Percentiles rank a stretch among this genome's conserved stretches.
Conservation (phyloP, 139 green algal genomes). For the Protoeuglena noctilucae region DNA sequence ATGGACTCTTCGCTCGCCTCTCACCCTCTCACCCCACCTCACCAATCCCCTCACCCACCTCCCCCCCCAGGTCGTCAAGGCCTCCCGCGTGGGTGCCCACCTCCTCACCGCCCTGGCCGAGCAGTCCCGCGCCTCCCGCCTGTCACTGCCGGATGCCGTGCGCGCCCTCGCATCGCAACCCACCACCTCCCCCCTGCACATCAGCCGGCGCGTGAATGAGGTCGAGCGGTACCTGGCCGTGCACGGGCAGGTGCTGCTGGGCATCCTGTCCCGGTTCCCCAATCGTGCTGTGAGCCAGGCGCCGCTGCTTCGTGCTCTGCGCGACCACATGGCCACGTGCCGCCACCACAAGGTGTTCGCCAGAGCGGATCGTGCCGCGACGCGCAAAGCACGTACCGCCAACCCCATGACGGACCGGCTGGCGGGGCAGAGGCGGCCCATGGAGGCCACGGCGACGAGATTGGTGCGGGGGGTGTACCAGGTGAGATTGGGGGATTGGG, state of each 20-base stretch:
- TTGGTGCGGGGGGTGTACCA: conserved; percentile 74
- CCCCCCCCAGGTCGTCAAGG: neutral
- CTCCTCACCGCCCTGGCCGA: conserved; percentile 14
- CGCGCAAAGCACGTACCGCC: neutral
- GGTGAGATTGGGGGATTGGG: no score
- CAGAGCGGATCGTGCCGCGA: no score
- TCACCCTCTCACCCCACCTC: neutral
- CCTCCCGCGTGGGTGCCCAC: neutral
- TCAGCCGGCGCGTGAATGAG: conserved; percentile 18
- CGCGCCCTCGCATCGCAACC: conserved; percentile 47
- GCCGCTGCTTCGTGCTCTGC: conserved; percentile 53
- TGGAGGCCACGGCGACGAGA: conserved; percentile 81
- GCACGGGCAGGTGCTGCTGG: conserved; percentile 87
- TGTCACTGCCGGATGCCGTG: conserved; percentile 39
- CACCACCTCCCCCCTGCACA: conserved; percentile 2
- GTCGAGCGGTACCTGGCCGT: conserved; percentile 80
- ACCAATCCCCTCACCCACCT: no score
- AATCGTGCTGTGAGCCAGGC: conserved; percentile 32
- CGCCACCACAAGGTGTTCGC: conserved; percentile 75
- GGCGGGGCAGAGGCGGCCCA: conserved; percentile 31
- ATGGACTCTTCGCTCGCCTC: neutral
- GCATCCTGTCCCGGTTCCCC: conserved; percentile 64
- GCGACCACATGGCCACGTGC: conserved; percentile 40
- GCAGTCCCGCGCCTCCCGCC: conserved; percentile 30
- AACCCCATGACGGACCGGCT: conserved; percentile 32